A percentile compares a stretch with the other conserved stretches of the same genome.
phyloP scores from a whole-genome alignment of 495 filamentous ascomycete genomes.

The Daldinia vernicosa region DNA sequence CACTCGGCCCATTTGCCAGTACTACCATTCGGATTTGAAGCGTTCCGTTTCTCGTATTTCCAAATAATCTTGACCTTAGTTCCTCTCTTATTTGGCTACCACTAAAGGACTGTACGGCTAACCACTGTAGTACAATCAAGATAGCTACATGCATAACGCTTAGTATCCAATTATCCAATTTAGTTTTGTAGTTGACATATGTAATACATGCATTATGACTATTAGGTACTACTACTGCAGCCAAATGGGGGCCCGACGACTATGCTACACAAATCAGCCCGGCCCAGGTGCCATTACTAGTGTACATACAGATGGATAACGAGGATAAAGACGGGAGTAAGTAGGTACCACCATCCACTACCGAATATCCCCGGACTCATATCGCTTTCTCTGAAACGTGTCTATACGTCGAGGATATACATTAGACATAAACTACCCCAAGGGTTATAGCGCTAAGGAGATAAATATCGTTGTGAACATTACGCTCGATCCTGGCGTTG shows the following conservation, averaged over 20 bases:
- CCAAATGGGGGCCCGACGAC: conserved; percentile 20
- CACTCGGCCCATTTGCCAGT: conserved; percentile 11
- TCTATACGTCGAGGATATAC: conserved; percentile 2
- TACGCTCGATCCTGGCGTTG: conserved; percentile 6
- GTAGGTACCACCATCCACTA: conserved; percentile 13
- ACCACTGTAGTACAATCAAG: neutral
- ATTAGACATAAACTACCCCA: neutral
- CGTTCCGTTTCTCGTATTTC: conserved; percentile 6
- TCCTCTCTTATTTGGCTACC: conserved; percentile 4
- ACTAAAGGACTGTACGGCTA: conserved; percentile 7
- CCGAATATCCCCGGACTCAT: conserved; percentile 14
- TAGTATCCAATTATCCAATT: neutral
- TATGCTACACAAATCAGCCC: conserved; percentile 5
- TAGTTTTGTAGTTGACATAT: neutral
- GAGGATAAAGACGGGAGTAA: conserved; percentile 9
- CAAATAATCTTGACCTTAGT: conserved; percentile 1
- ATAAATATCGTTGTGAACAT: conserved; percentile 5
- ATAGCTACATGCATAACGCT: neutral
- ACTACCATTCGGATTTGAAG: neutral
- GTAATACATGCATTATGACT: conserved; percentile 3
- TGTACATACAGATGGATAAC: conserved; percentile 2
- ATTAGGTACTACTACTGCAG: neutral
- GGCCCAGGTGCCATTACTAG: neutral
- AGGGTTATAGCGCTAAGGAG: neutral
- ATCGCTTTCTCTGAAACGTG: conserved; percentile 7